Evolutionary conservation across 108 stramenopile species (phyloP).

Genomic region (Asterionellopsis glacialis): DNA sequence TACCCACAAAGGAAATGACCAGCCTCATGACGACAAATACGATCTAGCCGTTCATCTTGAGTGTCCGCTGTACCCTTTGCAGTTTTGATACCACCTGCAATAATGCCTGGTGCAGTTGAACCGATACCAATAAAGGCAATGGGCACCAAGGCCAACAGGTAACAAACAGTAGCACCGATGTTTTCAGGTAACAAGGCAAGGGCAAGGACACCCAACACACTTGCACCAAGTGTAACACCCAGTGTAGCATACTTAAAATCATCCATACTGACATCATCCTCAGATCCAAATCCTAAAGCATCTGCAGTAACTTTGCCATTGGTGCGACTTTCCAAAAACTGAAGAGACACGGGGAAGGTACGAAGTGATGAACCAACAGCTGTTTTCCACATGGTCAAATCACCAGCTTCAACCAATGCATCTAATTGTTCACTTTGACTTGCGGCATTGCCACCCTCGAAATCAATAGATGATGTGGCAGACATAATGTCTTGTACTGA

Average conservation of each 20-base stretch:
- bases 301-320: constrained; percentile 48
- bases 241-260: constrained; percentile 82
- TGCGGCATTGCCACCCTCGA: constrained; percentile 38
- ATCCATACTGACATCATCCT: constrained; percentile 70
- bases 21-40: constrained; percentile 78
- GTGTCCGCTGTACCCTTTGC: constrained; percentile 37
- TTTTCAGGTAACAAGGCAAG: constrained; percentile 73
- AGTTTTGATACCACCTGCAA: constrained; percentile 53
- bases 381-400: constrained; percentile 50
- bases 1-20: constrained; percentile 85
- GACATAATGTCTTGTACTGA: constrained; percentile 24
- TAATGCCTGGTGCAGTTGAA: constrained; percentile 62
- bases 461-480: constrained; percentile 29
- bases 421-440: constrained; percentile 43
- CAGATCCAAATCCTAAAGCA: constrained; percentile 47
- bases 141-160: constrained; percentile 80
- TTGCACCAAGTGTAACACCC: constrained; percentile 46
- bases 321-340: constrained; percentile 51
- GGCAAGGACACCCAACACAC: constrained; percentile 46
- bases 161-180: constrained; percentile 72
- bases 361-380: constrained; percentile 38
- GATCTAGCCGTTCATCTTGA: constrained; percentile 31
- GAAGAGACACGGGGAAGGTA: constrained; percentile 62
- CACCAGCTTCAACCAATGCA: constrained; percentile 33
- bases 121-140: constrained; percentile 72